Evolutionary conservation across 2,329 filamentous ascomycete genomes (phyloP).

Genomic region (Colletotrichum trifolii): DNA sequence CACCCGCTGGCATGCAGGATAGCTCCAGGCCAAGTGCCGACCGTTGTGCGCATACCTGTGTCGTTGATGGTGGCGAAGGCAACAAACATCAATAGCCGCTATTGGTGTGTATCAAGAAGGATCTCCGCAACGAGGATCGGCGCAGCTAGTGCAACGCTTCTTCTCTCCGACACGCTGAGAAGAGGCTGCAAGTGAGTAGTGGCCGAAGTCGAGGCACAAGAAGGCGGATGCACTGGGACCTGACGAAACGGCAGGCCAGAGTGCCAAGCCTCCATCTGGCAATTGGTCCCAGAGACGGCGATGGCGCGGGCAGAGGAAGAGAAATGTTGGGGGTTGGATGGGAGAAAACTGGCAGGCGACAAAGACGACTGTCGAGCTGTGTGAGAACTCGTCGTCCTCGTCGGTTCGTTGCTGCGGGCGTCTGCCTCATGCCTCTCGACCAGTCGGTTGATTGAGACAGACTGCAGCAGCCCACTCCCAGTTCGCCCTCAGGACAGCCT

Average conservation of each 20-base stretch:
- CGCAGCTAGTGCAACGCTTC: slow-evolving; percentile 13
- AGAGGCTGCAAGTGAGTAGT: slow-evolving; percentile 11
- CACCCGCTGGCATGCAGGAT: no score
- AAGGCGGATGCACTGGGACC: slow-evolving; percentile 28
- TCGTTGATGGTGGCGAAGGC: background rate
- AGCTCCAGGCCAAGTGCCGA: no score
- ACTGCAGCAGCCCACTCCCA: no score
- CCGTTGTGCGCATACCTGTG: no score
- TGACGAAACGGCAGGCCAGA: slow-evolving; percentile 5
- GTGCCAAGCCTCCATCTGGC: background rate
- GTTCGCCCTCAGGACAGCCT: no score
- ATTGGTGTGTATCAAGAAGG: background rate
- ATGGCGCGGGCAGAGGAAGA: background rate
- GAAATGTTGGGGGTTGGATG: slow-evolving; percentile 1
- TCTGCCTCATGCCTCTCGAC: no score
- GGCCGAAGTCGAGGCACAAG: slow-evolving; percentile 6
- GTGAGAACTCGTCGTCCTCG: no score
- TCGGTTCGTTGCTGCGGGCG: no score
- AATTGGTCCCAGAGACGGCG: slow-evolving; percentile 19
- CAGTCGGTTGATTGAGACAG: no score
- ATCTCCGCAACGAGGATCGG: background rate
- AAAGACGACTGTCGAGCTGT: no score
- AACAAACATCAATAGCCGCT: background rate
- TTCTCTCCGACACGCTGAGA: background rate
- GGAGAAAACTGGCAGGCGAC: no score